phyloP scores from a whole-genome alignment of 192 early-diverging fungal genomes.

The Umbelopsis ramanniana region DNA sequence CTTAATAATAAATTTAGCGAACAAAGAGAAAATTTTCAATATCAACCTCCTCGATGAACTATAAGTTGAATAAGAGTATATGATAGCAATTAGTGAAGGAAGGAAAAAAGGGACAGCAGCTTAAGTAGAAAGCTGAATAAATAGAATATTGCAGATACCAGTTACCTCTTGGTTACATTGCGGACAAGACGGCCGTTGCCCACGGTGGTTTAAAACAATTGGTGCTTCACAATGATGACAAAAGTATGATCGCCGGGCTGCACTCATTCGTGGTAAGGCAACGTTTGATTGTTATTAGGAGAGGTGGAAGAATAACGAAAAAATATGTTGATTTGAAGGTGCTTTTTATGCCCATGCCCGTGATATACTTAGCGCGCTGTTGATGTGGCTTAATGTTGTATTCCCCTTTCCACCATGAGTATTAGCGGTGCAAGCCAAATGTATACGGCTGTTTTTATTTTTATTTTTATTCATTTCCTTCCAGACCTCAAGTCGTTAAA shows the following conservation, averaged over 20 bases:
- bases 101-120: no score
- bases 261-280: neutral
- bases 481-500: constrained; percentile 75
- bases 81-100: neutral
- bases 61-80: neutral
- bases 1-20: no score
- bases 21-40: neutral
- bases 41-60: constrained; percentile 12
- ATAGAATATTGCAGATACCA: neutral
- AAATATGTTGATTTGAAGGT: no score
- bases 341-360: neutral
- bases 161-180: constrained; percentile 1
- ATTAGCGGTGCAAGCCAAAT: no score
- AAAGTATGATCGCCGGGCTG: neutral
- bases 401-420: neutral
- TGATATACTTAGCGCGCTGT: neutral
- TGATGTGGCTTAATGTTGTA: neutral
- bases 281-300: neutral
- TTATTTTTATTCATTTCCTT: constrained; percentile 30
- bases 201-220: neutral
- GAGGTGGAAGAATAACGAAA: neutral
- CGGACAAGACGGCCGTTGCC: neutral
- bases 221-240: neutral
- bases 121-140: no score
- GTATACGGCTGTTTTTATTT: constrained; percentile 20